Evolutionary conservation across 495 filamentous ascomycete species (phyloP), one percentile per base, ranked within the genome.

Genomic region (Penicillium daleae): DNA sequence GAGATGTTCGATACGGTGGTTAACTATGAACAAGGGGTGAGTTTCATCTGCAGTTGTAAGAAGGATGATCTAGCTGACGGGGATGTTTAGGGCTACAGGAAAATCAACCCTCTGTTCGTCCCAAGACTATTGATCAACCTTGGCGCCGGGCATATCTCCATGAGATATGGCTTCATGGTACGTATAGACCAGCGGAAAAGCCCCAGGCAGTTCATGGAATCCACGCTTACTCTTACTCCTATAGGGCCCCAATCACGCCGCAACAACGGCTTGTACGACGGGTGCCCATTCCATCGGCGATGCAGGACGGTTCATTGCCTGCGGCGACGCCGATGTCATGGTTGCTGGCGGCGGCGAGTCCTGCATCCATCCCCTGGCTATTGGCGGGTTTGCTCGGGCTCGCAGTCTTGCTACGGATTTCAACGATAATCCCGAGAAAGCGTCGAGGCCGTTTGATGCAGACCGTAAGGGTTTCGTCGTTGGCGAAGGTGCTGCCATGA

Each of bases 221-320:
- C 22, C 27, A 56, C 13, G 29, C 26, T 61, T 3, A 53, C 48
- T 27, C 26, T 61, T 3, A 53, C 48, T 27, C 26, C 13, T 37
- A 31, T 75, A 92, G 75, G 95, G 95, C 3, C 95, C 95, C 3
- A 96, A 95, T 65, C 93, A 97, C 76, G 84, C 94, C 15, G 91
- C 86, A 51, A 97, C 93, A 5, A 97, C 95, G 24, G 95, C 95
- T 51, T 99, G 95, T 66, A 97, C 95, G 0, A 97, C 95, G 1
- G 93, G 94, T 3, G 92, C 93, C 8, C 94, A 99, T 79, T 90
- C 93, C 7, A 88, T 99, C 60, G 93, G 93, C 31, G 95, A 99
- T 70, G 95, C 95, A 35, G 86, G 90, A 44, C 87, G 94, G 10
- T 92, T 97, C 70, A 96, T 99, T 65, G 86, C 90, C 29, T 90